These are phyloP conservation scores for Metarhizium humberi DNA, from an alignment of 2,329 filamentous ascomycete genomes.

Conservation along the genomic window DNA sequence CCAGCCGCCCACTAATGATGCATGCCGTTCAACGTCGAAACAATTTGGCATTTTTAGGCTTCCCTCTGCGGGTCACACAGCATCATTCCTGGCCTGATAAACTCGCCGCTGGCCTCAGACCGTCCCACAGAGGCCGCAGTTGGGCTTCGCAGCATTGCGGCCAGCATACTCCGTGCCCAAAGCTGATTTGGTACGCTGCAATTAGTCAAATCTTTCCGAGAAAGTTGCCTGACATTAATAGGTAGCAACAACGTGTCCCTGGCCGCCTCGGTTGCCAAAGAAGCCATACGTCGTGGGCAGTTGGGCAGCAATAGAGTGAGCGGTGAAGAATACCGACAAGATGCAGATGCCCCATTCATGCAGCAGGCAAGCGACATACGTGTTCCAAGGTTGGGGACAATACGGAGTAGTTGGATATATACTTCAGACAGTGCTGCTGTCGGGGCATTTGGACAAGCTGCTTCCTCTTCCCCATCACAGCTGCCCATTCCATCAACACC, in stretches of 20 bases:
- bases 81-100: too few relatives aligned
- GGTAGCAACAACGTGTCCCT: neutral
- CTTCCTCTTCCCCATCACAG: neutral
- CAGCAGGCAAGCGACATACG: neutral
- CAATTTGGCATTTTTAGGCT: too few relatives aligned
- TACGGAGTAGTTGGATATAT: too few relatives aligned
- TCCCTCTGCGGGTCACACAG: too few relatives aligned
- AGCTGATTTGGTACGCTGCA: neutral
- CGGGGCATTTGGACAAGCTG: neutral
- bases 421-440: too few relatives aligned
- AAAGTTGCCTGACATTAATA: neutral
- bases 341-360: neutral
- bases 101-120: too few relatives aligned
- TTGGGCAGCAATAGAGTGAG: neutral
- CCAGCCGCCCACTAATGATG: too few relatives aligned
- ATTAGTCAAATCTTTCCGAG: neutral
- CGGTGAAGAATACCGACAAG: neutral
- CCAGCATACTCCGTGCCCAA: neutral
- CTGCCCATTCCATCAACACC: neutral
- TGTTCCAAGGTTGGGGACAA: too few relatives aligned
- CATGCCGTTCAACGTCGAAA: too few relatives aligned
- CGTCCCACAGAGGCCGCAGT: neutral
- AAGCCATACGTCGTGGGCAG: neutral
- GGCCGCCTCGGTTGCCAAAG: too few relatives aligned
- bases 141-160: neutral